Percentiles rank a stretch among this genome's conserved stretches.
Evolutionary conservation across 2,329 filamentous ascomycete species (phyloP).

Genomic region (Paramyrothecium roridum): DNA sequence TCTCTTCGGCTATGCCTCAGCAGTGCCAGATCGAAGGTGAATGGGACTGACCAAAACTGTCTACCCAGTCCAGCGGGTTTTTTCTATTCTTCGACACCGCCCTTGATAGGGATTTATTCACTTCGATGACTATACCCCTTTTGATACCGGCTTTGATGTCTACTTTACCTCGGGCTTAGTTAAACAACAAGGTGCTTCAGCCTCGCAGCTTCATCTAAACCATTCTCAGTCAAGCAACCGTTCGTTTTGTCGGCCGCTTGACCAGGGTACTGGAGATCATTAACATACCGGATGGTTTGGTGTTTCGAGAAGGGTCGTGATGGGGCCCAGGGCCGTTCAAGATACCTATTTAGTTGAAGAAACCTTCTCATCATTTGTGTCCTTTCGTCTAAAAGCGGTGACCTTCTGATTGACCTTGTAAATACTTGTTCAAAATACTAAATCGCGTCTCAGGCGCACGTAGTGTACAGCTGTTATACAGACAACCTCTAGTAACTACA

Average conservation of each 20-base stretch:
- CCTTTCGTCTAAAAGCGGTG: background rate
- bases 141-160: slow-evolving; percentile 4
- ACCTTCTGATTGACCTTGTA: too few species aligned
- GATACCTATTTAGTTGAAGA: background rate
- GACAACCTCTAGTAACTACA: too few species aligned
- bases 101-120: slow-evolving; percentile 20
- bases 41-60: too few species aligned
- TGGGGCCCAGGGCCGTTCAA: background rate
- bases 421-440: too few species aligned
- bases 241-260: too few species aligned
- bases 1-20: background rate
- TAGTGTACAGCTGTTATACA: too few species aligned
- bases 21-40: too few species aligned
- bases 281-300: background rate
- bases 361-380: background rate
- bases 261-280: too few species aligned
- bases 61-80: slow-evolving; percentile 3
- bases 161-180: background rate
- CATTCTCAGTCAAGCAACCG: background rate
- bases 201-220: background rate
- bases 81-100: slow-evolving; percentile 10
- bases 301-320: background rate
- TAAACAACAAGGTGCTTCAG: background rate
- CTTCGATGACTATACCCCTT: slow-evolving; percentile 32
- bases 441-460: too few species aligned